Base-by-base conservation (phyloP, 1,284 basidiomycete genomes). In the Anthracocystis setariae region DNA sequence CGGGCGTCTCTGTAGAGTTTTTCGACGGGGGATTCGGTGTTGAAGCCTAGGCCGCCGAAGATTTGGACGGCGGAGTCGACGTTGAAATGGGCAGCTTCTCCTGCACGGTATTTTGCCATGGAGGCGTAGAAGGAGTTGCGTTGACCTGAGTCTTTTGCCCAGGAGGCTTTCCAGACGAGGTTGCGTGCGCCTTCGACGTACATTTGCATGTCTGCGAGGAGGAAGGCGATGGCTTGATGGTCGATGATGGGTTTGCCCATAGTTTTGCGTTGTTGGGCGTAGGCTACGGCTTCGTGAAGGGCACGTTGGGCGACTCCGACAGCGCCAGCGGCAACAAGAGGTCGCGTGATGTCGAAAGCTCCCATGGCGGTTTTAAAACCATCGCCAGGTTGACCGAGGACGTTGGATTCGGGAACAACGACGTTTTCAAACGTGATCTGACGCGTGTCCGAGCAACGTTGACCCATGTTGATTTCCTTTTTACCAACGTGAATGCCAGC, bases 391-490 rank as follows among this genome's bases (percentile, higher is more conserved):
- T 81, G 80, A 46, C 86, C 86, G 10, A 87, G 80, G 8, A 87
- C 76, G 69, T 87, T 87, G 75, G 86, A 85, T 48, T 82, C 80
- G 0, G 86, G 85, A 3, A 86, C 83, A 7, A 83, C 83, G n/a
- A 86, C 85, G 60, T 86, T 84, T 71, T 85, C 85, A 66, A 87
- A 87, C 3, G 85, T 86, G 60, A 87, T 85, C 84, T 86, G 85
- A 24, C 87, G 83, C 7, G 87, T 87, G 74, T 87, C 87, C 1
- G 86, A 86, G 68, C 86, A 86, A 8, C 86, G 83, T 76, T 88
- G 87, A 45, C 87, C 87, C 86, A 88, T 87, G 81, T 88, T 88
- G 73, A 88, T 85, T 73, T 87, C 85, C 82, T 87, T 87, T 78
- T 85, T 86, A 49, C 78, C 78, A 8, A 73, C 59, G 57, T 74